These are phyloP conservation scores for Phytophthora cryptogea DNA, from an alignment of 352 stramenopile species.

Conservation along the genomic window DNA sequence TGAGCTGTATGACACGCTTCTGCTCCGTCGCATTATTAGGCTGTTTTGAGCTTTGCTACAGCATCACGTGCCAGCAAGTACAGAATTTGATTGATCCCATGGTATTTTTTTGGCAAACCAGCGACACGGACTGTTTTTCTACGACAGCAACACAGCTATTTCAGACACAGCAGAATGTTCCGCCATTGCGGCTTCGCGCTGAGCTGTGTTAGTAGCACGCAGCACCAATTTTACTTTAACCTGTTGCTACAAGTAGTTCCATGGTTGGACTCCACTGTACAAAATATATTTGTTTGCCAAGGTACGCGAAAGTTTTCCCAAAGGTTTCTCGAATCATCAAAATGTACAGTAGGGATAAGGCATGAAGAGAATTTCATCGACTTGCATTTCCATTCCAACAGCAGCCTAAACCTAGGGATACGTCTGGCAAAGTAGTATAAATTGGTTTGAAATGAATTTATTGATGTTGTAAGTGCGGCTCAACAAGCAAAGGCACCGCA, in stretches of 20 bases:
- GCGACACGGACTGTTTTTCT: too few relatives aligned
- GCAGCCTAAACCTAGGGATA: neutral
- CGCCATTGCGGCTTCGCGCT: too few relatives aligned
- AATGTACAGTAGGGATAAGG: too few relatives aligned
- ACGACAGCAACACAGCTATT: too few relatives aligned
- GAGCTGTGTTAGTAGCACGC: too few relatives aligned
- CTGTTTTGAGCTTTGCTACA: neutral
- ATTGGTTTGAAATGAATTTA: neutral
- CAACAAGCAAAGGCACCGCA: slow-evolving; percentile 6
- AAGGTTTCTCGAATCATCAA: neutral
- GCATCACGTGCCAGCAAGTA: neutral
- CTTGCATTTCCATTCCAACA: neutral
- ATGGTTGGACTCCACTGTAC: too few relatives aligned
- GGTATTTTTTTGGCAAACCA: neutral
- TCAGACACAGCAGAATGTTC: too few relatives aligned
- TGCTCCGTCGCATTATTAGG: slow-evolving; percentile 5
- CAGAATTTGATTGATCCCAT: neutral
- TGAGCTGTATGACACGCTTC: neutral
- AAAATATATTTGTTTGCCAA: too few relatives aligned
- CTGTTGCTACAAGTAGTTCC: too few relatives aligned
- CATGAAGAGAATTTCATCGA: neutral
- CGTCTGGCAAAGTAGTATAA: neutral
- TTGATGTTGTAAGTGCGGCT: slow-evolving; percentile 21
- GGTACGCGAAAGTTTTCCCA: neutral
- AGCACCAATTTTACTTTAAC: too few relatives aligned